Evolutionary conservation across 306 rosid genomes (phyloP).

Genomic region (Astragalus glycyphyllos): DNA sequence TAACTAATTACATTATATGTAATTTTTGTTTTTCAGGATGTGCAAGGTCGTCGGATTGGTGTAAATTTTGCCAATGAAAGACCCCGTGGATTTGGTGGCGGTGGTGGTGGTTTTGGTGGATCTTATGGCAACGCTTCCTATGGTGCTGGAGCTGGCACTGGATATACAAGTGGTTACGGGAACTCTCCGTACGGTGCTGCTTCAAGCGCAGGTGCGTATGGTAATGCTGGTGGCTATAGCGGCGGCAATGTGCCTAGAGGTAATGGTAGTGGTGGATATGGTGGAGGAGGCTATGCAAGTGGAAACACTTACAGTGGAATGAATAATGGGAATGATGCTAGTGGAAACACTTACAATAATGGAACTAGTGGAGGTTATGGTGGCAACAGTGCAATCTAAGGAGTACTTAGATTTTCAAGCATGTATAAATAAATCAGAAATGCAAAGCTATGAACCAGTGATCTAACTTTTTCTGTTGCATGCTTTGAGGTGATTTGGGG

Average conservation of each 20-base stretch:
- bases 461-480: slow-evolving; percentile 7
- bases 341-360: slow-evolving; percentile 6
- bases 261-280: slow-evolving; percentile 39
- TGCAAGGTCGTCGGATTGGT: slow-evolving; percentile 82
- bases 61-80: slow-evolving; percentile 86
- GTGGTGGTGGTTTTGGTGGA: slow-evolving; percentile 52
- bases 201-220: slow-evolving; percentile 16
- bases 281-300: slow-evolving; percentile 20
- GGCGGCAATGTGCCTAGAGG: slow-evolving; percentile 38
- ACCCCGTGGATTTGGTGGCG: slow-evolving; percentile 54
- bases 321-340: background rate
- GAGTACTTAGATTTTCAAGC: too few species aligned
- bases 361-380: slow-evolving; percentile 45
- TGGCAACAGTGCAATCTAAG: too few species aligned
- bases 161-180: slow-evolving; percentile 44
- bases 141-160: slow-evolving; percentile 32
- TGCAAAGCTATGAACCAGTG: too few species aligned
- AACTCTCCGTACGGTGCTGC: slow-evolving; percentile 28
- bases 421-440: too few species aligned
- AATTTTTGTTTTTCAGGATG: slow-evolving; percentile 61
- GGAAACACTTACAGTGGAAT: slow-evolving; percentile 13
- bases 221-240: slow-evolving; percentile 44
- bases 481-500: slow-evolving; percentile 5
- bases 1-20: background rate
- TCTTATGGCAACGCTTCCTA: slow-evolving; percentile 34